Evolutionary conservation across 805 yeast genomes (phyloP).

Genomic region (Schizosaccharomyces cryophilus): DNA sequence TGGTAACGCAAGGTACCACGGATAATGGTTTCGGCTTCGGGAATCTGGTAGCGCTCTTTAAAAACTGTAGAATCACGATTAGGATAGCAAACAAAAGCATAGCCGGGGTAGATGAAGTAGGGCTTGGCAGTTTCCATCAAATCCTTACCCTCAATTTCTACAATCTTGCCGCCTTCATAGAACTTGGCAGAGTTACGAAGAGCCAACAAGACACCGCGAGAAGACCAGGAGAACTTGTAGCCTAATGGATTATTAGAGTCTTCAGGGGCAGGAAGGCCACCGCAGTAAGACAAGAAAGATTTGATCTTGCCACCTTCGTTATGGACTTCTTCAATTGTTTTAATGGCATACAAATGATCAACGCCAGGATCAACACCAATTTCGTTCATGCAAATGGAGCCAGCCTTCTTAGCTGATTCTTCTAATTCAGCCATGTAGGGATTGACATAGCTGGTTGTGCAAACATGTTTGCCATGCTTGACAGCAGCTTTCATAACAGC

Average conservation of each 20-base stretch:
- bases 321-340: conserved; percentile 94
- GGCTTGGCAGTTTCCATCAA: conserved; percentile 89
- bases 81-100: conserved; percentile 82
- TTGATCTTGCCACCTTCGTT: conserved; percentile 70
- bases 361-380: conserved; percentile 97
- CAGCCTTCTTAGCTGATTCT: conserved; percentile 47
- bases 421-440: conserved; percentile 8
- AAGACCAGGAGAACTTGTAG: conserved; percentile 97
- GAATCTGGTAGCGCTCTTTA: conserved; percentile 75
- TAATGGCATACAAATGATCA: conserved; percentile 94
- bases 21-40: conserved; percentile 89
- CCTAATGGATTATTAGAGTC: conserved; percentile 94
- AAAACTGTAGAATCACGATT: conserved; percentile 93
- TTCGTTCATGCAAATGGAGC: conserved; percentile 94
- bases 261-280: conserved; percentile 97
- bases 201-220: conserved; percentile 91
- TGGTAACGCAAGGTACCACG: conserved; percentile 95
- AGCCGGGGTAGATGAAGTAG: conserved; percentile 87
- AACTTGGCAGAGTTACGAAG: conserved; percentile 79
- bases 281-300: conserved; percentile 89
- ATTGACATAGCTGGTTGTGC: conserved; percentile 77
- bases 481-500: conserved; percentile 82
- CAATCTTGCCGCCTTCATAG: conserved; percentile 68
- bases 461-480: conserved; percentile 55
- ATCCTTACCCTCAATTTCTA: conserved; percentile 59